Evolutionary conservation across 768 basidiomycete species (phyloP).

Genomic region (Boletus eberwhitei): DNA sequence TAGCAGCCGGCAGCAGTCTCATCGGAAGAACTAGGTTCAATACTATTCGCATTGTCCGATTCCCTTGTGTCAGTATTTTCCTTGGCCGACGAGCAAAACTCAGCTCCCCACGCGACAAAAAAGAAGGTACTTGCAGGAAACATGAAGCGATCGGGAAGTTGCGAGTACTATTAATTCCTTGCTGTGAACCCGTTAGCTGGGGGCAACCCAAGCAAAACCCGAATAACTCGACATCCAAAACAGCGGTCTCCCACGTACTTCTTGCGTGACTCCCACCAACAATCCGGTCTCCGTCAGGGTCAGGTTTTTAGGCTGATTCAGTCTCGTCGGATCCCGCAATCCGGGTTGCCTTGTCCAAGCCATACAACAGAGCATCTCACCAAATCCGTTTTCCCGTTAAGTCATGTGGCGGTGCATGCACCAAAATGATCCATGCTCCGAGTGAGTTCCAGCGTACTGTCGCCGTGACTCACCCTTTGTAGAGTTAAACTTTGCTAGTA

Average conservation of each 20-base stretch:
- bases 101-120: slow-evolving; percentile 12
- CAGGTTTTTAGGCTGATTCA: slow-evolving; percentile 12
- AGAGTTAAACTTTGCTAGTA: not conserved
- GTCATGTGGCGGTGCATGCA: slow-evolving; percentile 10
- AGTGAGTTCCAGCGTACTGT: slow-evolving; percentile 7
- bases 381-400: not conserved
- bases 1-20: slow-evolving; percentile 19
- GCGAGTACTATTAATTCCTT: slow-evolving; percentile 15
- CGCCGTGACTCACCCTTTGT: slow-evolving; percentile 20
- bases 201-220: slow-evolving; percentile 9
- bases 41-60: slow-evolving; percentile 11
- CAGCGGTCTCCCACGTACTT: slow-evolving; percentile 25
- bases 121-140: slow-evolving; percentile 13
- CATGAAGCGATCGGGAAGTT: slow-evolving; percentile 20
- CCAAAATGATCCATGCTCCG: not conserved
- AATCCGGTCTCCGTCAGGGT: slow-evolving; percentile 11
- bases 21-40: slow-evolving; percentile 24
- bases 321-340: slow-evolving; percentile 7
- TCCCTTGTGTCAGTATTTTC: slow-evolving; percentile 4
- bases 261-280: slow-evolving; percentile 20
- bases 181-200: slow-evolving; percentile 11
- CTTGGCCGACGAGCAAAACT: slow-evolving; percentile 4
- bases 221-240: slow-evolving; percentile 19
- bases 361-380: not conserved
- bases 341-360: slow-evolving; percentile 11